Evolutionary conservation across 2,329 filamentous ascomycete species (phyloP).

Genomic region (Ascochyta fabae): DNA sequence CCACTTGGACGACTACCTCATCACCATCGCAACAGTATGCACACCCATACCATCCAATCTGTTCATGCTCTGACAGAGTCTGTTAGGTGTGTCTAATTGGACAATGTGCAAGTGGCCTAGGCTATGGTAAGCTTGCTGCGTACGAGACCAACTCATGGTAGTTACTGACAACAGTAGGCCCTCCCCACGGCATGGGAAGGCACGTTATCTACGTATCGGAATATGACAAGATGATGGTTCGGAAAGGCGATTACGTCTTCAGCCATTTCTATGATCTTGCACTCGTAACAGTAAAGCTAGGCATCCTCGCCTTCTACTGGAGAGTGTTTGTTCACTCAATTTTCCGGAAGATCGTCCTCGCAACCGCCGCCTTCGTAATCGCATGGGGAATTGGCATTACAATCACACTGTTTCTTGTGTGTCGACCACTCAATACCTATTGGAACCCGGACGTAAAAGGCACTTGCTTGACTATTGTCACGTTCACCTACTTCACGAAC

Average conservation of each 20-base stretch:
- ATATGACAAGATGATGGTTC: constrained; percentile 39
- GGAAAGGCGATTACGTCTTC: constrained; percentile 45
- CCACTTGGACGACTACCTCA: constrained; percentile 43
- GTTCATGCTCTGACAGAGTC: background rate
- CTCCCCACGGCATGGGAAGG: constrained; percentile 43
- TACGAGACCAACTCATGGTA: background rate
- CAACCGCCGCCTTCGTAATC: constrained; percentile 36
- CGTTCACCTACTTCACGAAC: constrained; percentile 45
- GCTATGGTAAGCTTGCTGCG: constrained; percentile 27
- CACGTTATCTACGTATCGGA: constrained; percentile 39
- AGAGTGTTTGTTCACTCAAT: constrained; percentile 40
- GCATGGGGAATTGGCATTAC: constrained; percentile 45
- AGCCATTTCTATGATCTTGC: constrained; percentile 46
- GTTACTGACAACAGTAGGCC: constrained; percentile 29
- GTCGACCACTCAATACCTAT: constrained; percentile 38
- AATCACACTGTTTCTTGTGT: constrained; percentile 37
- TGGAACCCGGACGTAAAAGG: constrained; percentile 39
- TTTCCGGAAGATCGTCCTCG: constrained; percentile 39
- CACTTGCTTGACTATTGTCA: constrained; percentile 37
- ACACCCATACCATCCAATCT: background rate
- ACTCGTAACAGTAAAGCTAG: constrained; percentile 40
- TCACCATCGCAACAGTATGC: constrained; percentile 40
- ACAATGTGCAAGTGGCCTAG: constrained; percentile 38
- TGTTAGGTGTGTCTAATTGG: constrained; percentile 39
- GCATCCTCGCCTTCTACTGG: constrained; percentile 45